Conservation (phyloP, 208 protist species). For the Trypanosoma melophagium region DNA sequence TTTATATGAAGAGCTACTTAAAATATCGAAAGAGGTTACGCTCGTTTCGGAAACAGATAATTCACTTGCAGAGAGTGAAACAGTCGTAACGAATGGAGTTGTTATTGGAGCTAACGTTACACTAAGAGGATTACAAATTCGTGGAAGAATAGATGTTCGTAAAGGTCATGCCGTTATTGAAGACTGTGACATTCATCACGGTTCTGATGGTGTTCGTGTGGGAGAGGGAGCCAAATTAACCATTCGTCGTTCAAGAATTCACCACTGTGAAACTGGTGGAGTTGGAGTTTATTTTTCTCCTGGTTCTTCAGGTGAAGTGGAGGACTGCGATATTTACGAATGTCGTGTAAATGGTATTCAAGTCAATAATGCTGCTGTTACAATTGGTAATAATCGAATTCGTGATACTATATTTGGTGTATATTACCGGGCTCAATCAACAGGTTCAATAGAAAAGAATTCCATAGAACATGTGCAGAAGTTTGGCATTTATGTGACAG, state of each 20-base stretch:
- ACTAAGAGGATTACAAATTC: conserved; percentile 52
- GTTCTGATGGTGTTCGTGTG: conserved; percentile 76
- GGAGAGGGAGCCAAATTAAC: conserved; percentile 41
- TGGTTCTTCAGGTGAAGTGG: conserved; percentile 58
- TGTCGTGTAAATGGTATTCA: conserved; percentile 84
- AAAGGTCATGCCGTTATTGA: conserved; percentile 70
- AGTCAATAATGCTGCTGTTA: conserved; percentile 41
- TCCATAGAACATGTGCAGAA: conserved; percentile 73
- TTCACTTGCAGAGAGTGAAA: conserved; percentile 44
- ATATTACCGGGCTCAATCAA: conserved; percentile 50
- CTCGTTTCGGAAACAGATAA: conserved; percentile 28
- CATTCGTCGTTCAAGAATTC: conserved; percentile 55
- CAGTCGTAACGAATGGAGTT: conserved; percentile 53
- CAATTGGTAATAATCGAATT: conserved; percentile 61
- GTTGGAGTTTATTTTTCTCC: conserved; percentile 80
- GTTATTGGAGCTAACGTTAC: conserved; percentile 51
- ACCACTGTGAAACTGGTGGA: conserved; percentile 70
- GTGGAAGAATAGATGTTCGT: conserved; percentile 68
- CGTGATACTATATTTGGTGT: conserved; percentile 79
- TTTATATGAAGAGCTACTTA: conserved; percentile 75
- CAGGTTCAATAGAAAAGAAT: conserved; percentile 70
- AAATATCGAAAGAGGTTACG: conserved; percentile 55
- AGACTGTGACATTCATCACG: conserved; percentile 77
- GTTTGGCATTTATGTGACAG: conserved; percentile 78
- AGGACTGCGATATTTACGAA: conserved; percentile 81